Conservation (phyloP, 164 flowering plant species). For the Magnolia changhungtana region DNA sequence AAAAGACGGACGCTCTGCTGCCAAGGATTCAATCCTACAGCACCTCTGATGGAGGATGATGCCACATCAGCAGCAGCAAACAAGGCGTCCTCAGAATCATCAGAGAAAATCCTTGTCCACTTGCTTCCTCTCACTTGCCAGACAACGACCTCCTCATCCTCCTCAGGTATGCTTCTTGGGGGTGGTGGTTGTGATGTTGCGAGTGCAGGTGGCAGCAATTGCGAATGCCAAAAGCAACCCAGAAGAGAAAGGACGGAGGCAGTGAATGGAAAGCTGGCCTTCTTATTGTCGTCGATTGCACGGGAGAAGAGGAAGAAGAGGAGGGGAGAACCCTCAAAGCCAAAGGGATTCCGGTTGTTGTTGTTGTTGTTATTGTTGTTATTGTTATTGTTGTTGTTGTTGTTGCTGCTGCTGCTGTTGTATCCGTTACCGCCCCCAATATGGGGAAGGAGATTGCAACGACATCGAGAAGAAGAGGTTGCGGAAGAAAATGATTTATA, state of each 20-base stretch:
- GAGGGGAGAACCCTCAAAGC: constrained; percentile 6
- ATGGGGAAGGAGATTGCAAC: neutral
- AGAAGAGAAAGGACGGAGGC: constrained; percentile 15
- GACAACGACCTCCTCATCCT: constrained; percentile 18
- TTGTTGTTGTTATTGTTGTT: constrained; percentile 6
- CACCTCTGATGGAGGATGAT: neutral
- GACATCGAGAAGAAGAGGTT: neutral
- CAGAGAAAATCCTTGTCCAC: constrained; percentile 46
- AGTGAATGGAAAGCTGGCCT: neutral
- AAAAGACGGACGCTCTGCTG: neutral
- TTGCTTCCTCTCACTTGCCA: constrained; percentile 81
- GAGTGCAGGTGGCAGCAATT: constrained; percentile 27
- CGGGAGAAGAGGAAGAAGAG: constrained; percentile 7
- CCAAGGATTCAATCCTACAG: neutral
- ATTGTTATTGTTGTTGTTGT: constrained; percentile 4
- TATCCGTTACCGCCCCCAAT: constrained; percentile 3
- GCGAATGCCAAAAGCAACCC: constrained; percentile 22
- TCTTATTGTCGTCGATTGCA: neutral
- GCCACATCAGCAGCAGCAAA: constrained; percentile 18
- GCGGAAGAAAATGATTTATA: neutral
- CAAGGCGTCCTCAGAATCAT: constrained; percentile 46
- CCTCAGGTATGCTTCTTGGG: neutral
- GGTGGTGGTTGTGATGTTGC: constrained; percentile 19
- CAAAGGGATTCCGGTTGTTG: constrained; percentile 18
- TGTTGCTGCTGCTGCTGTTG: constrained; percentile 2